Evolutionary conservation across 495 filamentous ascomycete genomes (phyloP), one percentile per base, ranked within the genome.

Genomic region (Bacidia gigantensis): DNA sequence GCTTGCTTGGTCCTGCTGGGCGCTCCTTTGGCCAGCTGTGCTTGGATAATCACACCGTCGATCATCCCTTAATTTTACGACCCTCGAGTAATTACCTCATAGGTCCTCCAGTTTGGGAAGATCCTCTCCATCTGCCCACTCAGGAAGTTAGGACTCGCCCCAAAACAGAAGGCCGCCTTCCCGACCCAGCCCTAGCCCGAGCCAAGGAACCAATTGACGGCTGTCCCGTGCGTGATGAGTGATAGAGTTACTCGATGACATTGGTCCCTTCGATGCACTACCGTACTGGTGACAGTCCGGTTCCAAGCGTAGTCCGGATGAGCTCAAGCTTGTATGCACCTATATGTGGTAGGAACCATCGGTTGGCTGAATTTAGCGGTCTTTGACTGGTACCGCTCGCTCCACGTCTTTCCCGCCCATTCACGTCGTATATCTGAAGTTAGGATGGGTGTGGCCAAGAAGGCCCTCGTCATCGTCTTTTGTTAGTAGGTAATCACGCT

Each of bases 381-480:
- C n/a, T n/a, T n/a, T n/a, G n/a, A 40, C 11, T 23, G n/a, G 42
- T 23, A 17, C 17, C 5, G 17, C 42, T 18, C 17, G 26, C n/a
- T 26, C 29, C 10, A 0, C 12, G 21, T 44, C 72, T 11, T 67
- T 59, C 0, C 71, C 29, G 29, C 29, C 29, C 29, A 35, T 14
- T 35, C 29, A 35, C 7, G 29, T 35, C 29, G 29, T 74, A 54
- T 77, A 76, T 41, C 63, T 65, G 55, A 75, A 73, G 0, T 51
- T 21, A 11, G 71, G 71, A 56, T 75, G 73, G 18, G 65, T 51
- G 58, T 73, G 65, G 2, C 69, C 69, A 7, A 76, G 60, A 51
- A 50, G 51, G 12, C 57, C 57, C 22, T 63, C 58, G 48, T 67
- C 57, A 0, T 59, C 65, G 50, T 68, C 57, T 35, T 35, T 35